Evolutionary conservation across 1,284 basidiomycete species (phyloP).

Genomic region (Cyathus pygmaeus): DNA sequence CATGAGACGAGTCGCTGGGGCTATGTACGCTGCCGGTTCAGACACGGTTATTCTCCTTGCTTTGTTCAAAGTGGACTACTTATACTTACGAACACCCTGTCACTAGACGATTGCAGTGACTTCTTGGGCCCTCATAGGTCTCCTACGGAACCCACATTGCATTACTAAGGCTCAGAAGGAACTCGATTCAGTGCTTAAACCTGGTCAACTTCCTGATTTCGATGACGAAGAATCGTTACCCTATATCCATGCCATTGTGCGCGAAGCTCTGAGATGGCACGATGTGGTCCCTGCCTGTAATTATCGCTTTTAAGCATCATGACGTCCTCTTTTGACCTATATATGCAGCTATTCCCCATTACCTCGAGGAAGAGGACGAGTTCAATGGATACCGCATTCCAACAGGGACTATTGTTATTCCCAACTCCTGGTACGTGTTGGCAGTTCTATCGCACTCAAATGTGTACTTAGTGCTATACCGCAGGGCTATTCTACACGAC

Average conservation of each 20-base stretch:
- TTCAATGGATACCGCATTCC: conserved; percentile 42
- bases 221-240: conserved; percentile 44
- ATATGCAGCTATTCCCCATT: conserved; percentile 31
- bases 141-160: conserved; percentile 44
- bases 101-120: conserved; percentile 19
- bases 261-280: conserved; percentile 48
- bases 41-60: conserved; percentile 9
- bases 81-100: background rate
- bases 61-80: background rate
- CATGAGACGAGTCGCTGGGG: conserved; percentile 11
- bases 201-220: conserved; percentile 43
- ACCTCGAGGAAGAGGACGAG: conserved; percentile 27
- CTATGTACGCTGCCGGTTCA: conserved; percentile 15
- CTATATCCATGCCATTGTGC: conserved; percentile 45
- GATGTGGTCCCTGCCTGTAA: conserved; percentile 20
- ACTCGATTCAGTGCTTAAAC: conserved; percentile 45
- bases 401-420: conserved; percentile 34
- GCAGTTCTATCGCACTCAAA: background rate
- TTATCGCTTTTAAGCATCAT: too few species aligned
- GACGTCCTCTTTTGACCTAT: background rate
- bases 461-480: background rate
- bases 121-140: conserved; percentile 38
- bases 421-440: conserved; percentile 30
- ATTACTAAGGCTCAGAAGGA: conserved; percentile 47
- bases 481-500: conserved; percentile 51